Evolutionary conservation across 345 rosid species (phyloP).

Genomic region (Eucalyptus albens): DNA sequence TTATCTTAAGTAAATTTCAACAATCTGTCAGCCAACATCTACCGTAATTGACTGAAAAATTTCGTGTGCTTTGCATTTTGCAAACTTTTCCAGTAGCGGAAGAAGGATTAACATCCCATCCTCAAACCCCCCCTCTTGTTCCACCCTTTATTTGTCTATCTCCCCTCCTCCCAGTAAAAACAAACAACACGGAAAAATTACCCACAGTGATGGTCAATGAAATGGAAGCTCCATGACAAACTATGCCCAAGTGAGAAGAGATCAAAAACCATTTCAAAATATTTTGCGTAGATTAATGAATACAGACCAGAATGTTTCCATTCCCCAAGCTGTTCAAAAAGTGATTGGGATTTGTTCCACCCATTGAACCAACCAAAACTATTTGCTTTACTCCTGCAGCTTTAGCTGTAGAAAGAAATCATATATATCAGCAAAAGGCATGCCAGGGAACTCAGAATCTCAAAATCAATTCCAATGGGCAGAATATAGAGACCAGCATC

Average conservation of each 20-base stretch:
- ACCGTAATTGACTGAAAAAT: not conserved
- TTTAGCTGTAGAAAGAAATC: constrained; percentile 36
- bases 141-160: not conserved
- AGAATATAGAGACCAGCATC: constrained; percentile 38
- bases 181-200: not conserved
- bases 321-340: constrained; percentile 84
- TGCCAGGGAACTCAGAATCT: not conserved
- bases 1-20: not conserved
- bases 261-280: not conserved
- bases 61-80: not conserved
- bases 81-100: not conserved
- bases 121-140: not conserved
- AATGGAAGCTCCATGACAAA: not conserved
- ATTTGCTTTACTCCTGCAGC: constrained; percentile 94
- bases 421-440: not conserved
- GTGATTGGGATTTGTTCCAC: constrained; percentile 67
- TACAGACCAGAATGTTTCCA: constrained; percentile 84
- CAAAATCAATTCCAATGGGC: not conserved
- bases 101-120: not conserved
- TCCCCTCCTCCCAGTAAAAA: not conserved
- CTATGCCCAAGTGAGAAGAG: not conserved
- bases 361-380: constrained; percentile 96
- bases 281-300: not conserved
- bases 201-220: not conserved
- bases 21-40: not conserved